phyloP scores from a whole-genome alignment of 148 eudicot genomes.

The Spergularia marina region DNA sequence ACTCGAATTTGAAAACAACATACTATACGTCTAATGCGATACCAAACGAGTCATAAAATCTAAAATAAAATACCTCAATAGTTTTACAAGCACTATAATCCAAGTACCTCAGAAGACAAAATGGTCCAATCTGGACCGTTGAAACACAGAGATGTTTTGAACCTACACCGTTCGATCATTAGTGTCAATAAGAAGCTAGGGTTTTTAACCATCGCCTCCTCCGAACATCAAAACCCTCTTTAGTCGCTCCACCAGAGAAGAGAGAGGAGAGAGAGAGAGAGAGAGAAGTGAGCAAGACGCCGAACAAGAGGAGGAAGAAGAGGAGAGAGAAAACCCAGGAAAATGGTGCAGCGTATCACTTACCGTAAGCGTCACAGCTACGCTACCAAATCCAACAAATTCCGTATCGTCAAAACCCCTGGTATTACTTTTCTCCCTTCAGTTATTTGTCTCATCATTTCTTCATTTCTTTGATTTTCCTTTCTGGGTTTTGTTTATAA shows the following conservation, averaged over 20 bases:
- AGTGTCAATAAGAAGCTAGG: slow-evolving; percentile 3
- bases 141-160: background rate
- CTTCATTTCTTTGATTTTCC: background rate
- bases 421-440: slow-evolving; percentile 28
- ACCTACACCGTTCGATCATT: slow-evolving; percentile 23
- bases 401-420: slow-evolving; percentile 65
- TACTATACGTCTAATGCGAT: too few species aligned
- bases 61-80: too few species aligned
- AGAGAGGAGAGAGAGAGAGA: slow-evolving; percentile 17
- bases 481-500: background rate
- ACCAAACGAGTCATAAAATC: background rate
- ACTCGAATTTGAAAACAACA: too few species aligned
- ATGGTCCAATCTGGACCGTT: background rate
- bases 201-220: slow-evolving; percentile 11
- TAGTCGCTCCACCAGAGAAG: background rate
- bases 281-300: too few species aligned
- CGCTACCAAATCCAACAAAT: slow-evolving; percentile 71
- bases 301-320: slow-evolving; percentile 4
- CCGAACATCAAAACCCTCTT: background rate
- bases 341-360: slow-evolving; percentile 59
- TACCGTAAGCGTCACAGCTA: slow-evolving; percentile 60
- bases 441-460: background rate
- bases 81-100: too few species aligned
- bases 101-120: background rate
- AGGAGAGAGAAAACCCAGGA: background rate